Percentiles rank a stretch among this genome's conserved stretches.
Evolutionary conservation across 1,284 basidiomycete species (phyloP).

Genomic region (Wallemia mellicola): DNA sequence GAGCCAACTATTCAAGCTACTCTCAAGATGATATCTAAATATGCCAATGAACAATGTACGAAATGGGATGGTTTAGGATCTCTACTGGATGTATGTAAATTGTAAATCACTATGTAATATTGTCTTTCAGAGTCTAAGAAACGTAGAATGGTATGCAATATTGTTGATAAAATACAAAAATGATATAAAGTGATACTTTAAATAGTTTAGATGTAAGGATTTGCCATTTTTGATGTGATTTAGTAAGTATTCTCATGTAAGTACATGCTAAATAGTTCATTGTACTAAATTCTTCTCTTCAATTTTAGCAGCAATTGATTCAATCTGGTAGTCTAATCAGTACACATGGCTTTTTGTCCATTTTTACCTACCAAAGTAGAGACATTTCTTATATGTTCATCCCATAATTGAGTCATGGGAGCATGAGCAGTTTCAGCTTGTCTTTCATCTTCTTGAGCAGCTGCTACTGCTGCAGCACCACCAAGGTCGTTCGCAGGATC

Average conservation of each 20-base stretch:
- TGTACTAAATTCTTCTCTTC: neutral
- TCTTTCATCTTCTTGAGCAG: neutral
- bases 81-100: neutral
- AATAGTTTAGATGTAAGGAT: no score
- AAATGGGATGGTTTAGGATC: neutral
- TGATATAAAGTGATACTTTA: no score
- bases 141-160: no score
- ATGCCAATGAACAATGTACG: neutral
- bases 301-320: neutral
- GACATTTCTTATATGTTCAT: neutral
- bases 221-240: no score
- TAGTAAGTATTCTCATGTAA: no score
- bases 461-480: neutral
- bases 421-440: neutral
- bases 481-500: neutral
- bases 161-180: no score
- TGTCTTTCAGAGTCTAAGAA: no score
- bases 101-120: no score
- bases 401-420: neutral
- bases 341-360: no score
- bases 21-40: neutral
- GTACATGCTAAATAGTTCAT: no score
- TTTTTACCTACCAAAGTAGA: neutral
- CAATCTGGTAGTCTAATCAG: no score
- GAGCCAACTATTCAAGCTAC: neutral